These are phyloP conservation scores for Triadica sebifera DNA, from an alignment of 345 rosid species.

Conservation along the genomic window DNA sequence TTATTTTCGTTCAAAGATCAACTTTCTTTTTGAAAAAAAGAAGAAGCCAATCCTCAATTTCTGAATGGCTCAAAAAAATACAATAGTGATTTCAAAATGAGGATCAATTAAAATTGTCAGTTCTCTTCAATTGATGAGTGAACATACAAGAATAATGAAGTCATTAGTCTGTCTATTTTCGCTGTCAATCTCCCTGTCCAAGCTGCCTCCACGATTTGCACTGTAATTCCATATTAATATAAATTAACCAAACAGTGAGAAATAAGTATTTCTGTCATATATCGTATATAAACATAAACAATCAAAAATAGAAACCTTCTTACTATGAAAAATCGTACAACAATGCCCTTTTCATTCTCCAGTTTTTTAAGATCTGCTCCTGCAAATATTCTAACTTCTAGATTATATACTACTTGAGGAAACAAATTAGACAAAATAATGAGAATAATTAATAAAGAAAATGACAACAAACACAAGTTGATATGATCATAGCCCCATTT, in stretches of 20 bases:
- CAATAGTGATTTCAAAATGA: not conserved
- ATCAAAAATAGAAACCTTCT: constrained; percentile 56
- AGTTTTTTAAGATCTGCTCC: constrained; percentile 54
- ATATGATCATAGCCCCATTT: no score
- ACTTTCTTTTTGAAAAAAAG: not conserved
- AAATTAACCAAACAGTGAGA: constrained; percentile 12
- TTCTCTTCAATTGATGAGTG: constrained; percentile 2
- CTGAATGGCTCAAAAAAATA: not conserved
- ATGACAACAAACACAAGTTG: not conserved
- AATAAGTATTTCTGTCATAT: not conserved
- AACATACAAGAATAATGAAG: constrained; percentile 51
- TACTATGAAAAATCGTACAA: constrained; percentile 80
- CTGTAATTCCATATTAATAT: constrained; percentile 40
- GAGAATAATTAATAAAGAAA: not conserved
- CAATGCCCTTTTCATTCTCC: constrained; percentile 73
- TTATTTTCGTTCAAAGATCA: not conserved
- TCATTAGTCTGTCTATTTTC: constrained; percentile 47
- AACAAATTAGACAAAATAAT: not conserved
- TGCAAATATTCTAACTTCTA: constrained; percentile 28
- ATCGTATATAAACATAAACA: not conserved
- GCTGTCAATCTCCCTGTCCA: constrained; percentile 41
- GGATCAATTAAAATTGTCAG: not conserved
- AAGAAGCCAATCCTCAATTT: not conserved
- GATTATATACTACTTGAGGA: constrained; percentile 14
- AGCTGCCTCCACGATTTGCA: constrained; percentile 45